Percentiles rank a stretch among this genome's conserved stretches.
Evolutionary conservation across 2,329 filamentous ascomycete species (phyloP).

Genomic region (Endothia cerciana): DNA sequence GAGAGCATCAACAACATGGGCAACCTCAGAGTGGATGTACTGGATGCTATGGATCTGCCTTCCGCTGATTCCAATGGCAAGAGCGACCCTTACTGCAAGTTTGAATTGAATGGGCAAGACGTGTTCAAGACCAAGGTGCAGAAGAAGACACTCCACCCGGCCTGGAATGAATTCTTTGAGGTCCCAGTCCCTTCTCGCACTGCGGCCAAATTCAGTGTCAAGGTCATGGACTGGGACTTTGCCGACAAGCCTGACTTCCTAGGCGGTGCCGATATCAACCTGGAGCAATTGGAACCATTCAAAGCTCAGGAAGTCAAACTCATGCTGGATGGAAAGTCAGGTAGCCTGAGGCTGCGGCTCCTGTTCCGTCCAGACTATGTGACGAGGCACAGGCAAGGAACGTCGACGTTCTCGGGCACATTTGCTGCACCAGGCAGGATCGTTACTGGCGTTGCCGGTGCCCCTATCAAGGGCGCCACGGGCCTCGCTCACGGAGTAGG

Average conservation of each 20-base stretch:
- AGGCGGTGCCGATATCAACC: conserved; percentile 75
- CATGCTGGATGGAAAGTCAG: conserved; percentile 85
- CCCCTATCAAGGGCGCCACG: conserved; percentile 89
- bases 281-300: conserved; percentile 85
- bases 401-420: conserved; percentile 89
- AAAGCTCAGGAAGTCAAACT: conserved; percentile 74
- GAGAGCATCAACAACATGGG: conserved; percentile 99
- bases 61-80: conserved; percentile 94
- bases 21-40: conserved; percentile 86
- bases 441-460: conserved; percentile 78
- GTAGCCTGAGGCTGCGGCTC: conserved; percentile 78
- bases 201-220: conserved; percentile 78
- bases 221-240: conserved; percentile 95
- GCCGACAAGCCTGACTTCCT: conserved; percentile 91
- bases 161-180: conserved; percentile 97
- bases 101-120: conserved; percentile 84
- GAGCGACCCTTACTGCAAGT: conserved; percentile 96
- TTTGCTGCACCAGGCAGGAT: conserved; percentile 88
- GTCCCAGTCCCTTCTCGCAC: conserved; percentile 81
- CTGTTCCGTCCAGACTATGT: conserved; percentile 95
- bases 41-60: conserved; percentile 86
- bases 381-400: conserved; percentile 82
- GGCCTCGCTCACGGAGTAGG: conserved; percentile 76
- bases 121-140: conserved; percentile 94
- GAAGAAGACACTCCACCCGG: conserved; percentile 94